phyloP scores from a whole-genome alignment of 2,329 filamentous ascomycete species.

The Atkinsonella hypoxylon region DNA sequence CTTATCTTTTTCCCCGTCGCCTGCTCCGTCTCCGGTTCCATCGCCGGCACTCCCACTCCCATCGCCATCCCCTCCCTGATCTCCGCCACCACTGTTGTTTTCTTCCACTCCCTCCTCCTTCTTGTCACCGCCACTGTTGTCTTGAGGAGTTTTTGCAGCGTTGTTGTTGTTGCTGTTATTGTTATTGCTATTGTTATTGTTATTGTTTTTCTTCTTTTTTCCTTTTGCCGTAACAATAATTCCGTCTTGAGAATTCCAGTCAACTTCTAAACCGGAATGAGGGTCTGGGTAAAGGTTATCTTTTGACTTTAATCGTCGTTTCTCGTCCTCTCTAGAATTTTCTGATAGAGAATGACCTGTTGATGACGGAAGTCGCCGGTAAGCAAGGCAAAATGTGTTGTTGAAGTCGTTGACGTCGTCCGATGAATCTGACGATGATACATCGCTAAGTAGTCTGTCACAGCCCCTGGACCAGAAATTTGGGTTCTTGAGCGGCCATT shows the following conservation, averaged over 20 bases:
- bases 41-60: not conserved
- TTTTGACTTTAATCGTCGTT: not conserved
- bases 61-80: slow-evolving; percentile 2
- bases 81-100: slow-evolving; percentile 7
- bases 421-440: not conserved
- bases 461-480: slow-evolving; percentile 1
- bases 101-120: slow-evolving; percentile 1
- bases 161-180: slow-evolving; percentile 9
- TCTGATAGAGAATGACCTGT: not conserved
- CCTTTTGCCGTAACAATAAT: slow-evolving; percentile 9
- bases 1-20: slow-evolving; percentile 8
- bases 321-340: not conserved
- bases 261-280: slow-evolving; percentile 12
- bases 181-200: slow-evolving; percentile 11
- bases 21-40: slow-evolving; percentile 5
- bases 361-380: slow-evolving; percentile 4
- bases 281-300: slow-evolving; percentile 11
- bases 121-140: slow-evolving; percentile 5
- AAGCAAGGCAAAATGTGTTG: slow-evolving; percentile 6
- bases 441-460: not conserved
- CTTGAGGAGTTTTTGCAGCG: slow-evolving; percentile 6
- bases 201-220: slow-evolving; percentile 12
- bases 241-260: slow-evolving; percentile 11
- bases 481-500: not conserved
- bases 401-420: not conserved